Evolutionary conservation across 2,329 filamentous ascomycete genomes (phyloP).

Genomic region (Lachnellula occidentalis): DNA sequence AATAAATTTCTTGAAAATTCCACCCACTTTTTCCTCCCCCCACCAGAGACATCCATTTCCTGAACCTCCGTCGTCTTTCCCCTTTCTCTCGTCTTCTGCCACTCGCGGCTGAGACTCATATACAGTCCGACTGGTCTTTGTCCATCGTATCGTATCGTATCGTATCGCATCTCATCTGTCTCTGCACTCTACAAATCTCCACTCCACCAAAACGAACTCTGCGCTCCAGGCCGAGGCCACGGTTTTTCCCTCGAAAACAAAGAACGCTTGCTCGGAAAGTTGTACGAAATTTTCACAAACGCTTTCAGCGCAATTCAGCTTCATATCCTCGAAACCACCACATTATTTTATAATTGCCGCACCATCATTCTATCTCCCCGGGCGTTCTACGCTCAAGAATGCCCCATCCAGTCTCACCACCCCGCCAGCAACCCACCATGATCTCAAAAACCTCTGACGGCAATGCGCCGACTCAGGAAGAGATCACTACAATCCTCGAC

Average conservation of each 20-base stretch:
- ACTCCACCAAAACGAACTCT: constrained; percentile 16
- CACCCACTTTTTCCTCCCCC: constrained; percentile 3
- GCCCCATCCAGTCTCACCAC: constrained; percentile 41
- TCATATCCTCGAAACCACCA: not conserved
- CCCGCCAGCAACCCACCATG: constrained; percentile 38
- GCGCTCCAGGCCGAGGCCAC: constrained; percentile 22
- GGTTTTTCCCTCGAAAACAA: constrained; percentile 13
- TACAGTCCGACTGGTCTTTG: constrained; percentile 10
- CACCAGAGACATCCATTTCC: constrained; percentile 5
- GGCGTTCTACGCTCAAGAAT: constrained; percentile 34
- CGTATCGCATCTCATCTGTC: constrained; percentile 12
- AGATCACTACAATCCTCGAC: constrained; percentile 58
- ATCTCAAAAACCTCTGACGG: constrained; percentile 40
- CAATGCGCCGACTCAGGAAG: constrained; percentile 53
- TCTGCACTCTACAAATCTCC: constrained; percentile 24
- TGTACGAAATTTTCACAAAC: constrained; percentile 16
- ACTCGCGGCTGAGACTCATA: constrained; percentile 29
- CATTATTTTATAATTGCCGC: not conserved
- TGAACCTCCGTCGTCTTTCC: constrained; percentile 2
- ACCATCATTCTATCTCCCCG: constrained; percentile 10
- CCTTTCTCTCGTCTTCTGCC: constrained; percentile 23
- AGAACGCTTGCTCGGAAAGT: constrained; percentile 24
- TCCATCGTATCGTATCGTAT: not conserved
- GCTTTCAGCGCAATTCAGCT: not conserved
- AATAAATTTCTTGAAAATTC: constrained; percentile 1